Base-by-base conservation (phyloP, 768 basidiomycete species). In the Suillus discolor region DNA sequence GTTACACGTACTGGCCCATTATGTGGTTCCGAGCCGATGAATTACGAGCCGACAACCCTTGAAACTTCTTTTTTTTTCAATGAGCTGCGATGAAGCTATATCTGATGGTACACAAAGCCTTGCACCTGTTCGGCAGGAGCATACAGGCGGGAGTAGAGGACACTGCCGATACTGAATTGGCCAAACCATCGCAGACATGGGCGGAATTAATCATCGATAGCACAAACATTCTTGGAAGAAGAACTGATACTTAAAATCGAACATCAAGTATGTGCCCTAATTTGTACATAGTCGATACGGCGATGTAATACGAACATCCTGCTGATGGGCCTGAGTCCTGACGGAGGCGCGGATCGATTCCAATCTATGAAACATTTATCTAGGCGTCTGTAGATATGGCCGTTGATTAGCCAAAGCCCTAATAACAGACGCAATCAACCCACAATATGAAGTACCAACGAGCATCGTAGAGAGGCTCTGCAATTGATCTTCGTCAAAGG, bases 401-500 rank as follows among this genome's bases (percentile, higher is more conserved):
- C 34, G 67, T 64, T 60, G 63, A 67, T 75, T n/a, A 71, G 67
- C 39, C 57, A 54, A 25, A 57, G 62, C 60, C 9, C 44, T n/a
- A 51, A 38, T 36, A n/a, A 39, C 16, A 65, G 67, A 57, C 16
- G 9, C 61, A 60, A 62, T 47, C 13, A 53, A 61, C 89, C 80
- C 73, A 92, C 91, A 93, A 73, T 94, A 94, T 18, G 92, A 95
- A 57, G 93, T 96, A 53, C 94, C 94, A 36, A 93, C 92, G 44
- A 96, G 82, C 87, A 96, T 94, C 45, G 90, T 89, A 31, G 93
- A 92, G 69, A 97, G 84, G 70, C 87, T 91, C 74, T 93, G 90
- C 59, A 96, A 77, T 72, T 96, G 94, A 72, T 96, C 94, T 77
- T 97, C 94, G 71, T 93, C 88, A 75, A 97, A 96, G 62, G 85